Base-by-base conservation (phyloP, 352 stramenopile species). In the Globisporangium perplexum region DNA sequence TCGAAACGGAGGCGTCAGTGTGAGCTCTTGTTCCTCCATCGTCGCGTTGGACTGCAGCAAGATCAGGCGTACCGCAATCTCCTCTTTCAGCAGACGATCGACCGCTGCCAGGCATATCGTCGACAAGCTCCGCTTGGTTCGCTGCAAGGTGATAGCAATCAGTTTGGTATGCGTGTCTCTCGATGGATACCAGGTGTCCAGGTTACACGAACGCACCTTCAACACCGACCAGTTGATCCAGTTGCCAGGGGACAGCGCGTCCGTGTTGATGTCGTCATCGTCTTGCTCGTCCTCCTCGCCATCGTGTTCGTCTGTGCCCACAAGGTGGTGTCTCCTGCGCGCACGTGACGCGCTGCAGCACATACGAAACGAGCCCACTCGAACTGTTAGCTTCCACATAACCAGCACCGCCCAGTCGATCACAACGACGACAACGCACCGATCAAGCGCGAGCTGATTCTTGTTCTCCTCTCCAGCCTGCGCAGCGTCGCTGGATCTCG, bases 181-280 rank as follows among this genome's bases (percentile, higher is more conserved):
- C 33, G 11, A 1, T 39, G 12, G 10, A 5, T 36, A 11, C 12
- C 12, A 17, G 4, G 35, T n/a, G 22, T 23, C 23, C 44, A 18
- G 14, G 22, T 30, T 4, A 44, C 14, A 10, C 24, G 17, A 30
- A 15, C 50, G 51, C 47, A 82, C 71, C 60, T 85, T 75, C 22
- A 86, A 57, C 28, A 68, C 54, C 18, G 71, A 69, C 83, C 83
- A 94, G 48, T 91, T 70, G 36, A 93, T 74, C 83, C 80, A 93
- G 24, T 83, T 62, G 46, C 71, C 67, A 35, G 55, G 47, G 24
- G 24, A 46, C 24, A 59, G 1, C 2, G 23, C 31, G 26, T 35
- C 47, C 17, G 14, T 60, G 12, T 75, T 46, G 7, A 53, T 53
- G 11, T 69, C 62, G 11, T 67, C 63, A 7, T 69, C 62, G 11